Percentiles rank a stretch among this genome's conserved stretches.
Conservation (phyloP, 2,329 filamentous ascomycete genomes). For the Ciborinia camelliae region DNA sequence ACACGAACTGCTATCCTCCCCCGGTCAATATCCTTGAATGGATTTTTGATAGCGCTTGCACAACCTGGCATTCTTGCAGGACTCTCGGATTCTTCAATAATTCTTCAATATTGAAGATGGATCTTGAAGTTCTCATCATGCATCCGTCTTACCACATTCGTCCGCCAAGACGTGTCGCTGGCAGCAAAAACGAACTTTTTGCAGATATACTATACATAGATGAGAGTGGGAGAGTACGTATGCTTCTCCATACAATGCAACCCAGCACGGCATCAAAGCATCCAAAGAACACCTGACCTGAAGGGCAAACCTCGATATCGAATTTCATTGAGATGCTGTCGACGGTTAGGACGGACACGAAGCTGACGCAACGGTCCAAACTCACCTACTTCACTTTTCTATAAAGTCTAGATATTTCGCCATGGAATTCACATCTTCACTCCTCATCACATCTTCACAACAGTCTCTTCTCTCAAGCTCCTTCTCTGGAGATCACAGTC, state of each 20-base stretch:
- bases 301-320: not conserved
- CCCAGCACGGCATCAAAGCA: not conserved
- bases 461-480: not conserved
- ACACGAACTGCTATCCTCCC: not conserved
- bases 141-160: not conserved
- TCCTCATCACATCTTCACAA: not conserved
- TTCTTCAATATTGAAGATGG: not conserved
- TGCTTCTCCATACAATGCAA: conserved; percentile 4
- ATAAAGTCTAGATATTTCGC: conserved; percentile 6
- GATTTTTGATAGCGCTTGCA: not conserved
- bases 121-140: not conserved
- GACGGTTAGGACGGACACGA: not conserved
- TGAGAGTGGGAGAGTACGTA: not conserved
- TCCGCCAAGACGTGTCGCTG: not conserved
- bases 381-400: not conserved
- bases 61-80: not conserved
- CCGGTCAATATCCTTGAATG: not conserved
- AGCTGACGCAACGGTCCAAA: not conserved
- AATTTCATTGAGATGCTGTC: not conserved
- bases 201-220: not conserved
- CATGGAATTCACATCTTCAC: not conserved
- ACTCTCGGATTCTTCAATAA: not conserved
- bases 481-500: not conserved
- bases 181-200: not conserved
- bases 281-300: not conserved